Evolutionary conservation across 2,329 filamentous ascomycete species (phyloP).

Genomic region (Cryphonectria carpinicola): DNA sequence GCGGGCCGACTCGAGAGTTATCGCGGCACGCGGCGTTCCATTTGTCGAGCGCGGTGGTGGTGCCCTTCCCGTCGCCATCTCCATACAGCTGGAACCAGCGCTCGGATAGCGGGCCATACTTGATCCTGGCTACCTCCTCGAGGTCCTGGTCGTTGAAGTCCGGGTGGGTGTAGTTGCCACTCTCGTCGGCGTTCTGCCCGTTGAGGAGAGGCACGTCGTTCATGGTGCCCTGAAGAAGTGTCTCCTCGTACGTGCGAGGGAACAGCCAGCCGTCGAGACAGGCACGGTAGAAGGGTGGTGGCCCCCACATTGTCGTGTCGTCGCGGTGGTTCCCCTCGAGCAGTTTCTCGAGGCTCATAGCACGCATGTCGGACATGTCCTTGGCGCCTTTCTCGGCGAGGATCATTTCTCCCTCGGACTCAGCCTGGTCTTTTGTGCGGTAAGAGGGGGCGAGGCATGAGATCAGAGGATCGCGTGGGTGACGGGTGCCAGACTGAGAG

Average conservation of each 20-base stretch:
- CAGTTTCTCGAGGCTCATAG: slow-evolving; percentile 28
- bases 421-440: slow-evolving; percentile 33
- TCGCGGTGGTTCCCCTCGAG: slow-evolving; percentile 11
- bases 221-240: slow-evolving; percentile 3
- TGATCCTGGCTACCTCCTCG: slow-evolving; percentile 26
- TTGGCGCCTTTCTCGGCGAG: slow-evolving; percentile 31
- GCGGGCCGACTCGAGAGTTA: slow-evolving; percentile 7
- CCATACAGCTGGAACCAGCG: slow-evolving; percentile 36
- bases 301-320: slow-evolving; percentile 13
- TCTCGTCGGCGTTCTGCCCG: slow-evolving; percentile 19
- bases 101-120: neutral
- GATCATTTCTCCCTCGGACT: slow-evolving; percentile 29
- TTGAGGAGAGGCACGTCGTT: slow-evolving; percentile 18
- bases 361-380: slow-evolving; percentile 31
- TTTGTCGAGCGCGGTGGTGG: slow-evolving; percentile 32
- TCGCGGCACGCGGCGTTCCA: slow-evolving; percentile 34
- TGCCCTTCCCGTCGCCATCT: slow-evolving; percentile 29
- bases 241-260: slow-evolving; percentile 16
- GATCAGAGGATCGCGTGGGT: slow-evolving; percentile 31
- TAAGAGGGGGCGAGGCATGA: slow-evolving; percentile 35
- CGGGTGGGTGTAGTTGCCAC: slow-evolving; percentile 21
- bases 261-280: slow-evolving; percentile 19
- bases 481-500: slow-evolving; percentile 7
- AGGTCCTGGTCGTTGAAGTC: slow-evolving; percentile 25
- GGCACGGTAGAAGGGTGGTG: slow-evolving; percentile 11